Conservation (phyloP, 768 basidiomycete species). For the Phlebiopsis gigantea region DNA sequence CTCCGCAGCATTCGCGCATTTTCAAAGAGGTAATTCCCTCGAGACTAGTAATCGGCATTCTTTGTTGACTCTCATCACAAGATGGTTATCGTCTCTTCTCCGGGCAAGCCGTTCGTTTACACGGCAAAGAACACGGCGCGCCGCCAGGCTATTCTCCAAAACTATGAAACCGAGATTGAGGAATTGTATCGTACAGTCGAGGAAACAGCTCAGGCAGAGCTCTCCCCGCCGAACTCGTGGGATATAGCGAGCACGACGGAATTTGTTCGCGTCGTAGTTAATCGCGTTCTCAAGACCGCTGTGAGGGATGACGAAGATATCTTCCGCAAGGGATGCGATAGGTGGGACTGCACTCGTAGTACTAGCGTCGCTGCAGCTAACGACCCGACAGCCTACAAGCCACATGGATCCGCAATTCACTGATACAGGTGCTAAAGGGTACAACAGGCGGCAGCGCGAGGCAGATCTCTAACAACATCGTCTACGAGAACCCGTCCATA, state of each 20-base stretch:
- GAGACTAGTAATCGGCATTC: neutral
- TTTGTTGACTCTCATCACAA: conserved; percentile 9
- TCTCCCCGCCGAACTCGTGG: conserved; percentile 25
- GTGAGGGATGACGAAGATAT: conserved; percentile 32
- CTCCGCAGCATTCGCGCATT: conserved; percentile 39
- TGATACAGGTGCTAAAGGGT: conserved; percentile 30
- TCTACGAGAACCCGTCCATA: conserved; percentile 28
- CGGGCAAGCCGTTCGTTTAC: conserved; percentile 36
- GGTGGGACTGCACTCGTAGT: conserved; percentile 19
- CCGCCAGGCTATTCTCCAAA: conserved; percentile 30
- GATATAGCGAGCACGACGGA: conserved; percentile 16
- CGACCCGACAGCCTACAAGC: conserved; percentile 30
- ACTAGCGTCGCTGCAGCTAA: neutral
- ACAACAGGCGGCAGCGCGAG: conserved; percentile 19
- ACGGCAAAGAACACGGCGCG: conserved; percentile 37
- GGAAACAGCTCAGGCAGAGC: conserved; percentile 23
- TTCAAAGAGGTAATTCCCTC: conserved; percentile 36
- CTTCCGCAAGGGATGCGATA: conserved; percentile 37
- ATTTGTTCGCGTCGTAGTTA: conserved; percentile 31
- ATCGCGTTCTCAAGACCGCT: conserved; percentile 24
- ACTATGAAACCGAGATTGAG: conserved; percentile 37
- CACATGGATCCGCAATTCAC: conserved; percentile 35
- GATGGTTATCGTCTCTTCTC: conserved; percentile 39
- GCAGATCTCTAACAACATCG: conserved; percentile 26
- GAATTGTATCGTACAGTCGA: conserved; percentile 28